phyloP scores from a whole-genome alignment of 805 yeast genomes.

The Scheffersomyces coipomensis region DNA sequence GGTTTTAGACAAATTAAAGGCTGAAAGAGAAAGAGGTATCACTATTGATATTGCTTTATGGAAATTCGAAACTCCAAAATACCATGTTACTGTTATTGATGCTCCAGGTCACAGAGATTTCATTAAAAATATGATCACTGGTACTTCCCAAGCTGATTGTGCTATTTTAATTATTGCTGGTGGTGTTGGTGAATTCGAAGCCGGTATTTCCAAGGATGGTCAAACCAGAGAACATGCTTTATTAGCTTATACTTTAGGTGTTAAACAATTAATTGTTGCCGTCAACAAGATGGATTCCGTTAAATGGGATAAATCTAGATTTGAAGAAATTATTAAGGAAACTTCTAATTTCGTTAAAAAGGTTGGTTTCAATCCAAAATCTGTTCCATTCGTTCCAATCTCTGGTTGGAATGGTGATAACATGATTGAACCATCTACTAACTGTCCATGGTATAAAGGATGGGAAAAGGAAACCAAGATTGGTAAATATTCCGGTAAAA shows the following conservation, averaged over 20 bases:
- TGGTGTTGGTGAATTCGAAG: conserved; percentile 93
- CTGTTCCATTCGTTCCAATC: conserved; percentile 85
- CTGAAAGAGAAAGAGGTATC: conserved; percentile 97
- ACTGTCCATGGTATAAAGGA: conserved; percentile 89
- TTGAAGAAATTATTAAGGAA: conserved; percentile 74
- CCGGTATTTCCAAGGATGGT: conserved; percentile 93
- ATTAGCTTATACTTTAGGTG: conserved; percentile 87
- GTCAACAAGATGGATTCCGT: conserved; percentile 95
- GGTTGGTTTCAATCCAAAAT: conserved; percentile 82
- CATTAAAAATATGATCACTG: conserved; percentile 95
- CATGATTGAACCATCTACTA: conserved; percentile 81
- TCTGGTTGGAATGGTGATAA: conserved; percentile 94
- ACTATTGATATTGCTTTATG: conserved; percentile 91
- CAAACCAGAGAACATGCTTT: conserved; percentile 95
- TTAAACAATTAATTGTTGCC: conserved; percentile 82
- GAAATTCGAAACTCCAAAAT: conserved; percentile 90
- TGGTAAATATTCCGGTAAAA: conserved; percentile 70
- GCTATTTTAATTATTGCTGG: conserved; percentile 89
- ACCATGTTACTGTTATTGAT: conserved; percentile 87
- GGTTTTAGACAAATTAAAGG: conserved; percentile 94
- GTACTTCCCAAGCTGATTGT: conserved; percentile 92
- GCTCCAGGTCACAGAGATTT: conserved; percentile 97
- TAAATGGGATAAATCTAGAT: conserved; percentile 82
- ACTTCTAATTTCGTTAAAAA: conserved; percentile 78
- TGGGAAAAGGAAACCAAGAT: conserved; percentile 77